Evolutionary conservation across 208 protist genomes (phyloP).

Genomic region (Wallacemonas rigidus): DNA sequence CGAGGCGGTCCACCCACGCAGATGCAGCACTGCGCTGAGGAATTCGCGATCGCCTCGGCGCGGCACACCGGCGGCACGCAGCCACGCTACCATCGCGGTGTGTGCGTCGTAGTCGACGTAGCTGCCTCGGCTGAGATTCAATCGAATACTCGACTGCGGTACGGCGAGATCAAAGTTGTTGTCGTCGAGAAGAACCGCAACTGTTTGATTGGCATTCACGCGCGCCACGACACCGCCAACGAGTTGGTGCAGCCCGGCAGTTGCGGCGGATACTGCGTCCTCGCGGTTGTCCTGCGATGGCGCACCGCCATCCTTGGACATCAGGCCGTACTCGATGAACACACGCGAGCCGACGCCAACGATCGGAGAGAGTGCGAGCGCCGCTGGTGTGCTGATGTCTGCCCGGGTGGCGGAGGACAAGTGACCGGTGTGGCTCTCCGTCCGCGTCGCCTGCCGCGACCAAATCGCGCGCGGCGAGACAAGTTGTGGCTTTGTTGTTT

Average conservation of each 20-base stretch:
- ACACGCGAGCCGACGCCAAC: slow-evolving; percentile 81
- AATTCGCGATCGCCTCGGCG: slow-evolving; percentile 69
- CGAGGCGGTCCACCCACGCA: slow-evolving; percentile 79
- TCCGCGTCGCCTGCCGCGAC: too few relatives aligned
- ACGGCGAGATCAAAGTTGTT: slow-evolving; percentile 81
- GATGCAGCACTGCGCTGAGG: slow-evolving; percentile 72
- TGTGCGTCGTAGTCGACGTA: slow-evolving; percentile 48
- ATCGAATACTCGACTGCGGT: slow-evolving; percentile 57
- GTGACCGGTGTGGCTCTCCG: slow-evolving; percentile 28
- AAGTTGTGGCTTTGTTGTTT: too few relatives aligned
- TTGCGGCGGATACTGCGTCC: not conserved
- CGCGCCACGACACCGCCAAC: slow-evolving; percentile 73
- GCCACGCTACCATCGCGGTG: slow-evolving; percentile 70
- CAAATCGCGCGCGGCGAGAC: too few relatives aligned
- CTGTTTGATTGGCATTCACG: slow-evolving; percentile 82
- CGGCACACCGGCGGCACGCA: slow-evolving; percentile 69
- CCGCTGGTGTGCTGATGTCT: slow-evolving; percentile 46
- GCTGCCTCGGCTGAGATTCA: slow-evolving; percentile 62
- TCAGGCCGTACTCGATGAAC: slow-evolving; percentile 52
- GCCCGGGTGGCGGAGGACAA: slow-evolving; percentile 39
- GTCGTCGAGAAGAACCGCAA: slow-evolving; percentile 81
- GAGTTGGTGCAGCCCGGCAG: slow-evolving; percentile 16
- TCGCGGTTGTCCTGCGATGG: too few relatives aligned
- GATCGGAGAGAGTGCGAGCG: slow-evolving; percentile 65
- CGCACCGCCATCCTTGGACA: not conserved